These are phyloP conservation scores for Eucalyptus cloeziana DNA, from an alignment of 345 rosid genomes.

Conservation along the genomic window DNA sequence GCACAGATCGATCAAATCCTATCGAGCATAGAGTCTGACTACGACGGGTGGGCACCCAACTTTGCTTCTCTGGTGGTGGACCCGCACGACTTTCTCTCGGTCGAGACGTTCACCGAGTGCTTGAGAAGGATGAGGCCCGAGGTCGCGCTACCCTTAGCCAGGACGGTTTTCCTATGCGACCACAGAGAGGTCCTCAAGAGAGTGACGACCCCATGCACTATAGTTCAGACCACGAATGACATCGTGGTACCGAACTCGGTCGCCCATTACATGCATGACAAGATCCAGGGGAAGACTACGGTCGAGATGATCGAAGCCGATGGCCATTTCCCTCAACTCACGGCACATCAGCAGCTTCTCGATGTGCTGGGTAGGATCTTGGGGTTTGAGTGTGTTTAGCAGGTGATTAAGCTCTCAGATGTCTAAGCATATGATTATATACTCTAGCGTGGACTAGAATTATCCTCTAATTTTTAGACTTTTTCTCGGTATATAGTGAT, in stretches of 20 bases:
- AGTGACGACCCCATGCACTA: slow-evolving; percentile 1
- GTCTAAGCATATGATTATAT: not conserved
- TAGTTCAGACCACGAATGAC: not conserved
- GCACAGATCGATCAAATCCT: not conserved
- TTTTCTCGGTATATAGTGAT: not conserved
- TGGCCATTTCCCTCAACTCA: slow-evolving; percentile 5
- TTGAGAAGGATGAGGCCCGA: not conserved
- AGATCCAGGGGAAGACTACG: not conserved
- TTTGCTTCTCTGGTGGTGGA: not conserved
- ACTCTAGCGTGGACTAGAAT: not conserved
- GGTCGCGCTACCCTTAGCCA: not conserved
- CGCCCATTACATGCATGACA: not conserved
- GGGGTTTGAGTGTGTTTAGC: not conserved
- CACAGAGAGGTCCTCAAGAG: not conserved
- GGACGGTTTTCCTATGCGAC: slow-evolving; percentile 1
- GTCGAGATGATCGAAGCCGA: not conserved
- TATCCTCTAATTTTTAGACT: not conserved
- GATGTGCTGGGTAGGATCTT: not conserved
- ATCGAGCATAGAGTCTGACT: not conserved
- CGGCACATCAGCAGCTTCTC: not conserved
- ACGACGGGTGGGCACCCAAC: not conserved
- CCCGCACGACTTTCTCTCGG: not conserved
- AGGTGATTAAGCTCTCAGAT: not conserved
- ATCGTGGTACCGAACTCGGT: not conserved
- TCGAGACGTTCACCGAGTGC: not conserved